A percentile compares a stretch with the other conserved stretches of the same genome.
Conservation (phyloP, 495 filamentous ascomycete species). For the Hypoxylon trugodes region DNA sequence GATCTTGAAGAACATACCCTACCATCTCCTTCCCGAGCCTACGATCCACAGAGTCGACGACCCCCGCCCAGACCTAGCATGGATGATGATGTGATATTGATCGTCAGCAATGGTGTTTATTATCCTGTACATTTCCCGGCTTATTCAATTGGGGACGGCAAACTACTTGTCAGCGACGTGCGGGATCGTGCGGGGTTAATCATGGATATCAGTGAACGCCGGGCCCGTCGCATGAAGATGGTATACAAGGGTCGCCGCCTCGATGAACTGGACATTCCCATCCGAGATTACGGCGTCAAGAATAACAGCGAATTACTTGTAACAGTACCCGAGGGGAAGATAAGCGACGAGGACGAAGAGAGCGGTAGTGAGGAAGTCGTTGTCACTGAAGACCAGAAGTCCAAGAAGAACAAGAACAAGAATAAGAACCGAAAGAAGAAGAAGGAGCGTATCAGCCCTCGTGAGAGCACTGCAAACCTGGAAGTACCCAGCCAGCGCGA, state of each 20-base stretch:
- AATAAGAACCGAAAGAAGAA: conserved; percentile 58
- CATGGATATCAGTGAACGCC: conserved; percentile 66
- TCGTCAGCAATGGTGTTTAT: conserved; percentile 74
- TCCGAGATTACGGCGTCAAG: conserved; percentile 79
- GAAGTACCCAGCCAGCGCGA: conserved; percentile 40
- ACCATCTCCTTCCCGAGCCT: conserved; percentile 44
- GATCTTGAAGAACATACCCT: conserved; percentile 63
- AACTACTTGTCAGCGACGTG: conserved; percentile 72
- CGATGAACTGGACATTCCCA: conserved; percentile 69
- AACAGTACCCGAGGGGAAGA: conserved; percentile 59
- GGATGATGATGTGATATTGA: conserved; percentile 80
- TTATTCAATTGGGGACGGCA: conserved; percentile 81
- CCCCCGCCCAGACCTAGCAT: conserved; percentile 46
- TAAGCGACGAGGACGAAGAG: conserved; percentile 61
- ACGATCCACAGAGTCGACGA: conserved; percentile 40
- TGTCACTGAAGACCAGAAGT: conserved; percentile 47
- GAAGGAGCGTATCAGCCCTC: conserved; percentile 45
- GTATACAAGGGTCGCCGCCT: conserved; percentile 85
- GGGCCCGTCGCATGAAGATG: conserved; percentile 66
- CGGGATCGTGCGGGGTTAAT: conserved; percentile 69
- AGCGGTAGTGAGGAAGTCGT: conserved; percentile 59
- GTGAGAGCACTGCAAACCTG: conserved; percentile 48
- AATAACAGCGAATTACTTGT: conserved; percentile 76
- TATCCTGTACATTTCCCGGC: conserved; percentile 82
- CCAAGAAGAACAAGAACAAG: conserved; percentile 50